phyloP scores from a whole-genome alignment of 169 alveolate species.

The Cryptosporidium sp. region DNA sequence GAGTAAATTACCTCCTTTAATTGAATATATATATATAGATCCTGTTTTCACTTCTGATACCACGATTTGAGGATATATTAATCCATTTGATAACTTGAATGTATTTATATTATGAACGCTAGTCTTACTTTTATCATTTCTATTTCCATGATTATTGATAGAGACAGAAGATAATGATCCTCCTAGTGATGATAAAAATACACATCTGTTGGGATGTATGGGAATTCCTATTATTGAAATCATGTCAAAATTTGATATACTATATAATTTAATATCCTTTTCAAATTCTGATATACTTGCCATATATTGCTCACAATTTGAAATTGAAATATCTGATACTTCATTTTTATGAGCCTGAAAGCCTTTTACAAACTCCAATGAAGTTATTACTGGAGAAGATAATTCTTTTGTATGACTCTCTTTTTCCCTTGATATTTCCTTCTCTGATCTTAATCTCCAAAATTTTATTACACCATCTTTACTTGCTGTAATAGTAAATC shows the following conservation, averaged over 20 bases:
- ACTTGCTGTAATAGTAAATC: slow-evolving; percentile 93
- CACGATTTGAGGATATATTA: slow-evolving; percentile 59
- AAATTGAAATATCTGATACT: slow-evolving; percentile 82
- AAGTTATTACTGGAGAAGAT: slow-evolving; percentile 1
- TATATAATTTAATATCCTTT: slow-evolving; percentile 83
- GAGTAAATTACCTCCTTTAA: slow-evolving; percentile 57
- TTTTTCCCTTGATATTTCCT: slow-evolving; percentile 71
- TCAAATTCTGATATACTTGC: slow-evolving; percentile 83
- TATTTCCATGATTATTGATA: not conserved
- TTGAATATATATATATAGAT: slow-evolving; percentile 77
- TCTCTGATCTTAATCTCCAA: slow-evolving; percentile 95
- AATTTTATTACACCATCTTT: slow-evolving; percentile 96
- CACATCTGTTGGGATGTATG: slow-evolving; percentile 30
- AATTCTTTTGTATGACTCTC: not conserved
- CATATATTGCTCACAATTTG: slow-evolving; percentile 80
- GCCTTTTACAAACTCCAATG: slow-evolving; percentile 95
- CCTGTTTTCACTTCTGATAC: slow-evolving; percentile 80
- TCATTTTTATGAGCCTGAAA: slow-evolving; percentile 93
- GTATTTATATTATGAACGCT: not conserved
- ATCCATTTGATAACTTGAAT: not conserved
- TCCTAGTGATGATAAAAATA: slow-evolving; percentile 15
- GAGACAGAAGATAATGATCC: not conserved
- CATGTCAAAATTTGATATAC: slow-evolving; percentile 83
- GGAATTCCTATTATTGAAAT: slow-evolving; percentile 81
- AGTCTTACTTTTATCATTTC: not conserved